Base-by-base conservation (phyloP, 2,329 filamentous ascomycete genomes). In the Fusarium sp. region DNA sequence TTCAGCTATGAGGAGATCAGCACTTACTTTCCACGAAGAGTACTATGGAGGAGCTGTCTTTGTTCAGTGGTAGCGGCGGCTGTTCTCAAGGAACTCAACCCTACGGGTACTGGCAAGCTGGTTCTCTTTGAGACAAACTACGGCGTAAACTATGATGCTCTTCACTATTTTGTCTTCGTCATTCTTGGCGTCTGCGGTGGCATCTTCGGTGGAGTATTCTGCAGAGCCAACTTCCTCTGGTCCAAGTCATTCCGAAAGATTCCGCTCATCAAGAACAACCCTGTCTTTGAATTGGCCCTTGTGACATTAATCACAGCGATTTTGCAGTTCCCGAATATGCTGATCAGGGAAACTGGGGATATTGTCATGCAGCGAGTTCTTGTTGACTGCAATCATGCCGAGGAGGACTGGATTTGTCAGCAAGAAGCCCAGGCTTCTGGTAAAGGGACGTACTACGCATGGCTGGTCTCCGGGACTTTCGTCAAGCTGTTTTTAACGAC, bases 1-100 rank as follows among this genome's bases (percentile, higher is more conserved):
- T 73, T 73, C 44, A 73, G 71, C 39, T 73, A 68, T 6, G 71
- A 73, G 24, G 71, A 73, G 16, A 73, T 72, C 24, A 73, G 71
- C 60, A 73, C 71, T 5, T 72, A 72, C 16, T 73, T 73, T 20
- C 71, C 71, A 0, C 65, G 69, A 4, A 38, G 60, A 2, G 66
- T 72, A 0, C 71, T 73, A 3, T 72, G 69, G 69, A 18, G 62
- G 9, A 67, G 62, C 2, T 72, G 69, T 14, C 61, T 73, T 9
- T 73, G 69, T 16, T 73, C 71, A 0, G 48, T 73, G 2, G 65
- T 73, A 0, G 71, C 71, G 4, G 70, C 71, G 0, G 69, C 69
- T 1, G 62, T 72, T 8, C 62, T 73, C 15, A 73, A 73, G 7
- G 44, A 61, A 18, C 50, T 73, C 6, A 72, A 73, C 2, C 69